These are phyloP conservation scores for Solanum chilense DNA, from an alignment of 257 asterid genomes.

Conservation along the genomic window DNA sequence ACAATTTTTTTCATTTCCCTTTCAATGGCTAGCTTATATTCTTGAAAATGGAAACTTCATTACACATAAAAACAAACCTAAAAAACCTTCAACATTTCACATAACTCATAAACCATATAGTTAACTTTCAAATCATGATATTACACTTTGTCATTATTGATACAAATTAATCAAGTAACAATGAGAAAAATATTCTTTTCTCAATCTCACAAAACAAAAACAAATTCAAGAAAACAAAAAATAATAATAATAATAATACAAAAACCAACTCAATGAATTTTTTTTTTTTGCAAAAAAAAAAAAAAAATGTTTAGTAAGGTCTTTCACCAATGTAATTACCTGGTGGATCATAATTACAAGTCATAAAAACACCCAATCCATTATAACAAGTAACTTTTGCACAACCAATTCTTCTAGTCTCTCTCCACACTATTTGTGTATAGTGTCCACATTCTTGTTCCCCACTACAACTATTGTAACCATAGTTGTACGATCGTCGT, in stretches of 20 bases:
- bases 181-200: background rate
- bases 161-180: background rate
- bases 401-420: conserved; percentile 25
- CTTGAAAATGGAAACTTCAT: background rate
- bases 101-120: background rate
- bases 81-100: background rate
- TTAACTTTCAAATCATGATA: background rate
- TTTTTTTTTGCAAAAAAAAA: background rate
- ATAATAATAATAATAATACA: background rate
- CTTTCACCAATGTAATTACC: conserved; percentile 45
- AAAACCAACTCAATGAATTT: background rate
- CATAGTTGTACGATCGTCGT: conserved; percentile 17
- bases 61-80: background rate
- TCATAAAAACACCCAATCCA: conserved; percentile 37
- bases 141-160: background rate
- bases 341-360: conserved; percentile 45
- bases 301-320: conserved; percentile 12
- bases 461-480: conserved; percentile 21
- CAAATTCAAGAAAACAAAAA: background rate
- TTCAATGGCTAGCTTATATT: background rate
- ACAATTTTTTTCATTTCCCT: background rate
- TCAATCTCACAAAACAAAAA: background rate
- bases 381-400: conserved; percentile 23
- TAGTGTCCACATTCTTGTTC: conserved; percentile 45
- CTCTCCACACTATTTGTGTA: conserved; percentile 42